These are phyloP conservation scores for Macrotyloma uniflorum DNA, from an alignment of 306 rosid species.

Conservation along the genomic window DNA sequence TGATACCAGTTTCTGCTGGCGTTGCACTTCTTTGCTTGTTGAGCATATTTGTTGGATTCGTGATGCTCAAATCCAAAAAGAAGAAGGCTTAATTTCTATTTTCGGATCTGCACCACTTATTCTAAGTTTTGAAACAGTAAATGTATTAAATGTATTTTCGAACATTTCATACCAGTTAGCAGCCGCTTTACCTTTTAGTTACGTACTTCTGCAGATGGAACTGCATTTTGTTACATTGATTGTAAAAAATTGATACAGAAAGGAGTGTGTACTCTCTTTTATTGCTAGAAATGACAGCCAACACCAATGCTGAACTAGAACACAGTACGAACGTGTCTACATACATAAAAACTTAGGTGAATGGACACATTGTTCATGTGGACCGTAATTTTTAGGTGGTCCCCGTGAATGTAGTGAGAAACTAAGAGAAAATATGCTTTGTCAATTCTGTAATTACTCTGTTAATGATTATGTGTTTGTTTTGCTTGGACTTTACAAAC, in stretches of 20 bases:
- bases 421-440: too few species aligned
- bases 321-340: too few species aligned
- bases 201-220: too few species aligned
- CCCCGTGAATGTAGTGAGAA: too few species aligned
- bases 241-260: background rate
- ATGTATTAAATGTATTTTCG: background rate
- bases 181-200: background rate
- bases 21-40: slow-evolving; percentile 77
- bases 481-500: too few species aligned
- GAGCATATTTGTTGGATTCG: slow-evolving; percentile 72
- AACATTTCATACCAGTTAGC: slow-evolving; percentile 2
- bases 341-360: too few species aligned
- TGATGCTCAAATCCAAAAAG: slow-evolving; percentile 94
- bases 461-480: too few species aligned
- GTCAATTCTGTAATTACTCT: too few species aligned
- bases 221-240: too few species aligned
- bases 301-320: too few species aligned
- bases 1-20: slow-evolving; percentile 80
- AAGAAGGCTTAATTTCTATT: slow-evolving; percentile 64
- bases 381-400: too few species aligned
- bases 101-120: background rate
- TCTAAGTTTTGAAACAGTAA: slow-evolving; percentile 13
- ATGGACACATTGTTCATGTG: too few species aligned
- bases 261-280: background rate
- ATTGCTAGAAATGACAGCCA: background rate